Percentiles rank a stretch among this genome's conserved stretches.
Evolutionary conservation across 2,329 filamentous ascomycete genomes (phyloP).

Genomic region (Epichloe brachyelytri): DNA sequence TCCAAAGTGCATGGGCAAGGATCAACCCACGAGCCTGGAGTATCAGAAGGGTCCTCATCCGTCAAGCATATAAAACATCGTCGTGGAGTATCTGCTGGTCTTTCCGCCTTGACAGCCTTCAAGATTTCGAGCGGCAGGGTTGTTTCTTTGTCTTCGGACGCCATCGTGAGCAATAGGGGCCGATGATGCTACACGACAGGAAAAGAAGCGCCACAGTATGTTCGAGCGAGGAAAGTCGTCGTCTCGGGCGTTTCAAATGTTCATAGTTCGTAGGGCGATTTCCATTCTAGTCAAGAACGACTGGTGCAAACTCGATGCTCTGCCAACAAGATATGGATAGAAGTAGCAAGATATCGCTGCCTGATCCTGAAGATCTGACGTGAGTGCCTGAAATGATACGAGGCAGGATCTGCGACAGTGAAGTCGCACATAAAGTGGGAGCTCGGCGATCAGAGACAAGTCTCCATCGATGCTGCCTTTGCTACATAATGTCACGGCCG

Average conservation of each 20-base stretch:
- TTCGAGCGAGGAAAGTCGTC: not conserved
- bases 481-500: too few relatives aligned
- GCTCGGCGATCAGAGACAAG: too few relatives aligned
- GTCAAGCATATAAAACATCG: constrained; percentile 53
- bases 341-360: not conserved
- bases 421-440: too few relatives aligned
- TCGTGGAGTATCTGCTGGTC: constrained; percentile 18
- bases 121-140: constrained; percentile 8
- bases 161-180: not conserved
- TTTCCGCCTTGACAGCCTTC: constrained; percentile 8
- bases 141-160: constrained; percentile 1
- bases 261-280: not conserved
- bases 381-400: too few relatives aligned
- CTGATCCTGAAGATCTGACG: too few relatives aligned
- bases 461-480: too few relatives aligned
- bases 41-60: constrained; percentile 36
- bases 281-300: not conserved
- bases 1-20: constrained; percentile 85
- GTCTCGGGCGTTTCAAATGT: not conserved
- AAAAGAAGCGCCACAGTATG: not conserved
- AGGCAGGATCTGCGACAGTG: too few relatives aligned
- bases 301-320: not conserved
- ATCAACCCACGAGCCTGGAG: constrained; percentile 57
- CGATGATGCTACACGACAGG: not conserved
- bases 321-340: not conserved